Conservation (phyloP, 2,329 filamentous ascomycete species). For the Phyllosticta citrichinensis region DNA sequence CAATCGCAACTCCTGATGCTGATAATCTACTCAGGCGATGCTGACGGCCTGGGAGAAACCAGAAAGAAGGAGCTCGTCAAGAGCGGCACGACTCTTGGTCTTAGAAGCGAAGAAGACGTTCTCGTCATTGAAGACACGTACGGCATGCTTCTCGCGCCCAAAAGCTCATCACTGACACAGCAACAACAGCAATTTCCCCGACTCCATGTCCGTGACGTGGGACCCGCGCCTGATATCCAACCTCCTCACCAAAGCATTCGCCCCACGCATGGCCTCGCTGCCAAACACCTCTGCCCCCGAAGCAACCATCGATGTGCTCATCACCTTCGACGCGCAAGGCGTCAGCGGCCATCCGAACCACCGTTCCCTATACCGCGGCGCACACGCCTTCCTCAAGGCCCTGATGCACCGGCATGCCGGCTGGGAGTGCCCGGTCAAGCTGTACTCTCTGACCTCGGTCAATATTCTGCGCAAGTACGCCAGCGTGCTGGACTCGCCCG, state of each 20-base stretch:
- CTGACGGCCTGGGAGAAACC: constrained; percentile 75
- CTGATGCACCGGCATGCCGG: constrained; percentile 56
- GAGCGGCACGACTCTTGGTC: constrained; percentile 66
- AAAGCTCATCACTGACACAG: constrained; percentile 9
- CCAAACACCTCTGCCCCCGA: constrained; percentile 35
- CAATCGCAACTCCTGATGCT: neutral
- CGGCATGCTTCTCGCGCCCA: constrained; percentile 10
- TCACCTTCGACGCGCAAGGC: constrained; percentile 81
- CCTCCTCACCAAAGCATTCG: constrained; percentile 64
- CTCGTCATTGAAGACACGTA: constrained; percentile 74
- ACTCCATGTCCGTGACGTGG: constrained; percentile 81
- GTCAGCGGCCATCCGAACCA: constrained; percentile 91
- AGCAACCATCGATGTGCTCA: constrained; percentile 62
- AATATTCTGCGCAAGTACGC: constrained; percentile 70
- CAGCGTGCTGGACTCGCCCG: constrained; percentile 63
- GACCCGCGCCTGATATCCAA: constrained; percentile 57
- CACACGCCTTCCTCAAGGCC: constrained; percentile 57
- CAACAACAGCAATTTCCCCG: constrained; percentile 56
- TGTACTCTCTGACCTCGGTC: constrained; percentile 76
- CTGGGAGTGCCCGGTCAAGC: constrained; percentile 62
- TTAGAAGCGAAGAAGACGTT: constrained; percentile 66
- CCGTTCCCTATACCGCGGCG: constrained; percentile 76
- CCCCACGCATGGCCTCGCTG: constrained; percentile 47
- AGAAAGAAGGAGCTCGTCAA: constrained; percentile 75
- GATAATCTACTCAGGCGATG: constrained; percentile 49